Evolutionary conservation across 768 basidiomycete genomes (phyloP).

Genomic region (Termitomyces sp.): DNA sequence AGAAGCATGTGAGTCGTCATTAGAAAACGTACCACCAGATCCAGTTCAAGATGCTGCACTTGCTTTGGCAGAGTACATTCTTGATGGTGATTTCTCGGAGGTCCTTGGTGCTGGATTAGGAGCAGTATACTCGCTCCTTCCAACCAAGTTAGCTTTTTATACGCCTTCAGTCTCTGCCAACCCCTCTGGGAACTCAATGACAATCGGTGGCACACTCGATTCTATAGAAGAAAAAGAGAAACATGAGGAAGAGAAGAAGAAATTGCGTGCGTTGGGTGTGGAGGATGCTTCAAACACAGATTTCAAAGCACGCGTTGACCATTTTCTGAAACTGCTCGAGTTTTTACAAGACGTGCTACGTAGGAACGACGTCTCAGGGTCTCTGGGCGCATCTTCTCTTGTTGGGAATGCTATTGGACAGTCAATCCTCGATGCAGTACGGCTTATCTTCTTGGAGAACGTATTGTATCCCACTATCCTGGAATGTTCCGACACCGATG

Average conservation of each 20-base stretch:
- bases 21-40: slow-evolving; percentile 37
- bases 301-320: slow-evolving; percentile 76
- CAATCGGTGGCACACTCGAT: slow-evolving; percentile 59
- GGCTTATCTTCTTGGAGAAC: slow-evolving; percentile 85
- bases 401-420: slow-evolving; percentile 80
- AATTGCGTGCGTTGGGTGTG: slow-evolving; percentile 55
- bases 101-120: slow-evolving; percentile 91
- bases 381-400: slow-evolving; percentile 52
- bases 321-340: slow-evolving; percentile 86
- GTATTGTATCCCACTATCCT: slow-evolving; percentile 90
- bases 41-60: slow-evolving; percentile 82
- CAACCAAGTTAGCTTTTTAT: slow-evolving; percentile 76
- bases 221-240: slow-evolving; percentile 52
- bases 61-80: slow-evolving; percentile 86
- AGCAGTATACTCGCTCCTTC: slow-evolving; percentile 88
- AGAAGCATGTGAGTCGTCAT: slow-evolving; percentile 28
- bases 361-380: slow-evolving; percentile 49
- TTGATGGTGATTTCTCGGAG: slow-evolving; percentile 98
- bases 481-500: slow-evolving; percentile 88
- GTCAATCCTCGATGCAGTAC: slow-evolving; percentile 77
- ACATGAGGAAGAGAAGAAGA: slow-evolving; percentile 41
- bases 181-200: slow-evolving; percentile 51
- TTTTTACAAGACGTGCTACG: slow-evolving; percentile 87
- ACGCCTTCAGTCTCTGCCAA: slow-evolving; percentile 34
- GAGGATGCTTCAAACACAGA: slow-evolving; percentile 72